phyloP scores from a whole-genome alignment of 1,139 yeast species.

The Saccharomycopsis hybrid region DNA sequence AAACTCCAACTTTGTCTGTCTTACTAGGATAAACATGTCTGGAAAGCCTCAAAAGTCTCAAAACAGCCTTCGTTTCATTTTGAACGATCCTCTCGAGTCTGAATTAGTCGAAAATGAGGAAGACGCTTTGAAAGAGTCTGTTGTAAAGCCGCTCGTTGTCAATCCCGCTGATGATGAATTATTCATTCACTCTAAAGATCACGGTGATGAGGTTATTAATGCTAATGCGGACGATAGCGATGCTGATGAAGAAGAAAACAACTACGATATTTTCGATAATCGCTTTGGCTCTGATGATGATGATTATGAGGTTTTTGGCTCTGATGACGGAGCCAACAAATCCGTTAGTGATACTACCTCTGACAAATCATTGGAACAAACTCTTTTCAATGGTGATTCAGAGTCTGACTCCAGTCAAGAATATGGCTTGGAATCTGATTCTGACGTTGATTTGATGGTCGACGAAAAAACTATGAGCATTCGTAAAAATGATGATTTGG shows the following conservation, averaged over 20 bases:
- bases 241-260: not conserved
- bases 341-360: too few species aligned
- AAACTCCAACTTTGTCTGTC: conserved; percentile 4
- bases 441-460: too few species aligned
- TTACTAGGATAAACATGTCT: conserved; percentile 7
- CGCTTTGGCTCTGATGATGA: not conserved
- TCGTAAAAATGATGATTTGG: too few species aligned
- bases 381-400: too few species aligned
- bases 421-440: too few species aligned
- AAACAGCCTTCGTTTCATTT: conserved; percentile 3
- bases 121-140: not conserved
- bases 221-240: not conserved
- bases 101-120: not conserved
- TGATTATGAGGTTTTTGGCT: not conserved
- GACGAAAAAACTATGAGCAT: too few species aligned
- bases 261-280: not conserved
- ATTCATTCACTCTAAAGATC: not conserved
- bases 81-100: conserved; percentile 2
- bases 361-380: too few species aligned
- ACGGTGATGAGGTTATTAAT: not conserved
- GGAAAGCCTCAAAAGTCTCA: not conserved
- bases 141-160: not conserved
- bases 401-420: too few species aligned
- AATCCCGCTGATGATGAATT: not conserved
- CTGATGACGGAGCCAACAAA: not conserved